Evolutionary conservation across 2,329 filamentous ascomycete species (phyloP).

Genomic region (Bipolaris zeicola): DNA sequence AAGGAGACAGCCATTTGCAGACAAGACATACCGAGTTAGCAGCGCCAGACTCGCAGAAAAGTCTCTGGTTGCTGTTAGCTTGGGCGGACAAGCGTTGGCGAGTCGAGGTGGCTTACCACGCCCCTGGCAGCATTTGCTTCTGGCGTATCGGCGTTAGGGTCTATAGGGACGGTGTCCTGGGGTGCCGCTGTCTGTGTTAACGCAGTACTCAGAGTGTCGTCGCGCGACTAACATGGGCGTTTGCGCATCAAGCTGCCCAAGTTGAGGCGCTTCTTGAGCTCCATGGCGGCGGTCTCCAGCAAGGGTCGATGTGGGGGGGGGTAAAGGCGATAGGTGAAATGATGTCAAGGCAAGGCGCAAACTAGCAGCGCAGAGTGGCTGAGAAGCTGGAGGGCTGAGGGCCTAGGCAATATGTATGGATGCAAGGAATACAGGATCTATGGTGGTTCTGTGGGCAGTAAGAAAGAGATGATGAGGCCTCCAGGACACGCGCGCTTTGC

Average conservation of each 20-base stretch:
- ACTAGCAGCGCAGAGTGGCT: neutral
- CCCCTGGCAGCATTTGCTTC: slow-evolving; percentile 69
- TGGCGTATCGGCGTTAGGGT: slow-evolving; percentile 61
- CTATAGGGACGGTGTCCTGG: slow-evolving; percentile 32
- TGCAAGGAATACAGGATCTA: neutral
- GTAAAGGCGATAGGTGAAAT: neutral
- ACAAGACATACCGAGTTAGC: slow-evolving; percentile 52
- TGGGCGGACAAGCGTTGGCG: slow-evolving; percentile 2
- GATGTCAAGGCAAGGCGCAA: neutral
- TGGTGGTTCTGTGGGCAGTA: neutral
- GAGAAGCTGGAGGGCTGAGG: neutral
- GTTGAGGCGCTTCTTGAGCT: slow-evolving; percentile 48
- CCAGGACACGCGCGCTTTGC: slow-evolving; percentile 4
- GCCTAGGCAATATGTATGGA: neutral
- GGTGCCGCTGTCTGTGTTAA: slow-evolving; percentile 30
- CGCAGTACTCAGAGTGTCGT: neutral
- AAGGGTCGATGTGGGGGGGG: slow-evolving; percentile 2
- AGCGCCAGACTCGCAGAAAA: slow-evolving; percentile 79
- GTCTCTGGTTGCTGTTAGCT: slow-evolving; percentile 59
- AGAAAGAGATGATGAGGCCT: slow-evolving; percentile 8
- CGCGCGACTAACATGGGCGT: slow-evolving; percentile 30
- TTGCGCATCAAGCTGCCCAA: slow-evolving; percentile 46
- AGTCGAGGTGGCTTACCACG: slow-evolving; percentile 61
- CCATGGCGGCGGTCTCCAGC: slow-evolving; percentile 35
- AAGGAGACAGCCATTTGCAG: neutral